phyloP scores from a whole-genome alignment of 2,329 filamentous ascomycete species.

The Phoma sp. region DNA sequence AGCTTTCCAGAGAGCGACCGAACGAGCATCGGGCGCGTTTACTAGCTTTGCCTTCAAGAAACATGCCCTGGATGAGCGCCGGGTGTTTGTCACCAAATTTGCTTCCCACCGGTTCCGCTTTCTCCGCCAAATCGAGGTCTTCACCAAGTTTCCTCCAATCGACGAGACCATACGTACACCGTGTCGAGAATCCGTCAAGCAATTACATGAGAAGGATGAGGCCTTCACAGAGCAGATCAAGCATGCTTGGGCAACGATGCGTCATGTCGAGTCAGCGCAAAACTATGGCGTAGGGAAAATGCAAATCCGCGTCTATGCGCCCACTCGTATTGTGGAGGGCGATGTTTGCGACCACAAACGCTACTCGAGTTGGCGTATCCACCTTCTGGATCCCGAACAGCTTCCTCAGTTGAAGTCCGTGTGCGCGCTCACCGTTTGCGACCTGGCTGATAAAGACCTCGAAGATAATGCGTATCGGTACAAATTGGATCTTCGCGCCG shows the following conservation, averaged over 20 bases:
- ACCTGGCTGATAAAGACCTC: neutral
- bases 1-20: slow-evolving; percentile 7
- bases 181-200: neutral
- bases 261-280: neutral
- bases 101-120: neutral
- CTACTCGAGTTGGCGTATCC: slow-evolving; percentile 16
- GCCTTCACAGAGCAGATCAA: neutral
- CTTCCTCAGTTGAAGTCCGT: slow-evolving; percentile 18
- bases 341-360: slow-evolving; percentile 1
- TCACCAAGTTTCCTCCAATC: slow-evolving; percentile 3
- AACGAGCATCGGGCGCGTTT: slow-evolving; percentile 6
- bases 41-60: neutral
- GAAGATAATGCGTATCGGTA: neutral
- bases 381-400: slow-evolving; percentile 15
- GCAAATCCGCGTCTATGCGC: neutral
- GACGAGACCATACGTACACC: neutral
- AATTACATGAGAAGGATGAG: neutral
- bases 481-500: slow-evolving; percentile 21
- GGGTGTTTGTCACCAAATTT: neutral
- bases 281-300: neutral
- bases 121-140: slow-evolving; percentile 3
- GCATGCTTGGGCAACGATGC: neutral
- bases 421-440: slow-evolving; percentile 8
- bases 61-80: neutral
- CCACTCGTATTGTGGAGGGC: neutral